Evolutionary conservation across 331 rosid species (phyloP).

Genomic region (Malus hybrid): DNA sequence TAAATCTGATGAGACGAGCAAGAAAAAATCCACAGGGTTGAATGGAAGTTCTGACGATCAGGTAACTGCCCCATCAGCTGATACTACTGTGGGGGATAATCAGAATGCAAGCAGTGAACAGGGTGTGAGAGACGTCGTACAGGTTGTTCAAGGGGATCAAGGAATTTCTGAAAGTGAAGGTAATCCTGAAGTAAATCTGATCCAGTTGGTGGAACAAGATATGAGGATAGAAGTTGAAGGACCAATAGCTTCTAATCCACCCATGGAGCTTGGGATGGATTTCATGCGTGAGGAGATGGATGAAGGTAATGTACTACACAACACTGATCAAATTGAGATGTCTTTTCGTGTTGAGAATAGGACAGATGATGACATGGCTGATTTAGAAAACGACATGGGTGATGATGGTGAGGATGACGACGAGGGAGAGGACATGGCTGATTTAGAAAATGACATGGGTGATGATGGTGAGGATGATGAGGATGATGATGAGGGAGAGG

Average conservation of each 20-base stretch:
- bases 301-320: slow-evolving; percentile 69
- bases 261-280: slow-evolving; percentile 78
- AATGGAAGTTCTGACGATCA: slow-evolving; percentile 64
- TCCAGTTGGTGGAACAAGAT: slow-evolving; percentile 57
- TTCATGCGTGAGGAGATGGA: slow-evolving; percentile 85
- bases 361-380: slow-evolving; percentile 92
- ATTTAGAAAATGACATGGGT: slow-evolving; percentile 62
- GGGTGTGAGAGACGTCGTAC: slow-evolving; percentile 38
- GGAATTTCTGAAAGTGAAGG: slow-evolving; percentile 45
- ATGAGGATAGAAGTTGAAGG: slow-evolving; percentile 72
- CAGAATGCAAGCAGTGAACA: slow-evolving; percentile 53
- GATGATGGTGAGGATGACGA: slow-evolving; percentile 88
- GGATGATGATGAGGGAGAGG: slow-evolving; percentile 89
- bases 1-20: slow-evolving; percentile 64
- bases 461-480: slow-evolving; percentile 96
- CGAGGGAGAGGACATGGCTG: slow-evolving; percentile 70
- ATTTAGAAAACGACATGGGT: slow-evolving; percentile 60
- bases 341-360: slow-evolving; percentile 78
- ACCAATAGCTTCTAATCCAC: slow-evolving; percentile 48
- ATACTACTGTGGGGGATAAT: slow-evolving; percentile 41
- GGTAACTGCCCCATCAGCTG: slow-evolving; percentile 41
- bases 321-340: slow-evolving; percentile 79
- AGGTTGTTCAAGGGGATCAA: slow-evolving; percentile 47
- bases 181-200: slow-evolving; percentile 33
- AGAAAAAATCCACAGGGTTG: slow-evolving; percentile 55